Evolutionary conservation across 2,329 filamentous ascomycete genomes (phyloP), one percentile per base, ranked within the genome.

Genomic region (Periglandula ipomoeae): DNA sequence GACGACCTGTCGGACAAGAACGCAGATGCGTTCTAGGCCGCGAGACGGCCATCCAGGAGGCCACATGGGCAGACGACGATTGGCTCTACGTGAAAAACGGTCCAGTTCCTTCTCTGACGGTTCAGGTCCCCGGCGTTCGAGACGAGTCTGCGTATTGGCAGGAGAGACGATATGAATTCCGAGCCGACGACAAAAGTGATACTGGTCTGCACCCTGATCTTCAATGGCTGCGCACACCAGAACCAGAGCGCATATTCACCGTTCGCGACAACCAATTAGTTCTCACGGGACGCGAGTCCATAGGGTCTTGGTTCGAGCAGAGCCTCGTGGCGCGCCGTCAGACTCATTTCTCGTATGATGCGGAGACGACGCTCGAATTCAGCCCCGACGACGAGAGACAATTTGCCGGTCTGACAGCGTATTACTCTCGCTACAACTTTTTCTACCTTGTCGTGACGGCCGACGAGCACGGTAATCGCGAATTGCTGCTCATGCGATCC

Each of bases 381-480:
- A 62, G 65, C 0, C 79, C 79, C 0, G 60, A 63, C 0, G 79
- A 83, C 55, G 78, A 81, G 65, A 70, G 79, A 10, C 72, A 81
- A 54, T 82, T 79, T 51, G 79, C 79, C 0, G 79, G 80, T 0
- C 64, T 84, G 7, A 76, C 75, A 11, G 76, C 77, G 0, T 83
- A 83, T 61, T 83, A 83, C 64, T 78, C 74, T 57, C 76, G 79
- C 3, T 82, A 70, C 65, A 83, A 83, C 62, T 83, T 82, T 62
- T 82, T 81, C 66, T 83, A 82, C 55, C 67, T 83, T 5, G 71
- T 76, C 0, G 74, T 83, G 2, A 78, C 78, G 3, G 78, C 78
- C 0, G 64, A 78, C 55, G 65, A 72, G 0, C 72, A 79, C 47
- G 78, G 78, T 1, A 65, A 74, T 52, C 71, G 79, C 9, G 79